phyloP scores from a whole-genome alignment of 768 basidiomycete genomes.

The Pleurotus djamor region DNA sequence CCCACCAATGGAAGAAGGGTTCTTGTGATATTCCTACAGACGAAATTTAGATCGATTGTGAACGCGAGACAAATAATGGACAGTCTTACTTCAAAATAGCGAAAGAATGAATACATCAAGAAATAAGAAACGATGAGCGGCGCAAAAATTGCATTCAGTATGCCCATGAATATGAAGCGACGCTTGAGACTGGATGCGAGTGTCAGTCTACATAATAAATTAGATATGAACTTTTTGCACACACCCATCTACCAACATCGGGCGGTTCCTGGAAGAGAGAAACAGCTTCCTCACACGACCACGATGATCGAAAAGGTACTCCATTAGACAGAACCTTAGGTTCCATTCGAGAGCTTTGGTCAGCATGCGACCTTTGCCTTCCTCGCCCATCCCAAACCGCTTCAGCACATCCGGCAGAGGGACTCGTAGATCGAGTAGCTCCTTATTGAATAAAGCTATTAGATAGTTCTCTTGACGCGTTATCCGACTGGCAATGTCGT shows the following conservation, averaged over 20 bases:
- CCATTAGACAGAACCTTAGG: constrained; percentile 91
- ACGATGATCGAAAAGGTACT: constrained; percentile 88
- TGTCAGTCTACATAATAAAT: not conserved
- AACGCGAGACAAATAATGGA: not conserved
- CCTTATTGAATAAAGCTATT: constrained; percentile 97
- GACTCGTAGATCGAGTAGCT: constrained; percentile 83
- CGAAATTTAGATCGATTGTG: not conserved
- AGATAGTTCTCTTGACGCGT: constrained; percentile 98
- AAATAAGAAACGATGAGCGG: constrained; percentile 98
- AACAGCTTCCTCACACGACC: constrained; percentile 92
- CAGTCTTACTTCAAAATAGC: constrained; percentile 89
- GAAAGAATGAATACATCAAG: constrained; percentile 98
- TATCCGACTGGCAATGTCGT: constrained; percentile 97
- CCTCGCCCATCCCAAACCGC: constrained; percentile 28
- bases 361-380: constrained; percentile 70
- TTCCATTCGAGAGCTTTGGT: constrained; percentile 98
- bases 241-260: constrained; percentile 81
- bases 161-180: constrained; percentile 95
- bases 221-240: not conserved
- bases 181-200: constrained; percentile 57
- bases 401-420: constrained; percentile 68
- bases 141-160: constrained; percentile 92
- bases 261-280: constrained; percentile 79
- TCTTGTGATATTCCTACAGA: constrained; percentile 94
- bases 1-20: constrained; percentile 92